Base-by-base conservation (phyloP, 805 yeast genomes). In the Jamesozyma gamospora region DNA sequence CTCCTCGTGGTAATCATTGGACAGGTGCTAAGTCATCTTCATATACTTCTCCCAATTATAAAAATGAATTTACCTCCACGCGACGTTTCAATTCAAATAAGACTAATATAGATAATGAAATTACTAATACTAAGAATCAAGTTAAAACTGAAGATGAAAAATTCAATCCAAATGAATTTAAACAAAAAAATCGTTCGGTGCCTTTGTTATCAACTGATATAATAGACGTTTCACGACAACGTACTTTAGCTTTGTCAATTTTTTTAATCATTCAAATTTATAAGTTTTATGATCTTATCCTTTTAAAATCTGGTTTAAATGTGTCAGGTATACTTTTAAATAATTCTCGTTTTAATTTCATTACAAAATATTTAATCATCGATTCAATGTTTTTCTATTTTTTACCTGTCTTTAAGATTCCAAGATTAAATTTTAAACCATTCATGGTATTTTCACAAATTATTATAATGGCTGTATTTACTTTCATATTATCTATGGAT, bases 221-320 rank as follows among this genome's bases (percentile, higher is more conserved):
- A 2, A 55, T 88, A 19, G 95, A 86, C 46, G 73, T 74, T 5
- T 84, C 84, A 2, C 75, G 83, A 12, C 98, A 90, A 58, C 66
- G 95, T 44, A 59, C 77, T 28, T 70, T 84, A 40, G 70, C 77
- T 3, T 57, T 79, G n/a, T 72, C 84, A 1, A 44, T 83, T 10
- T 84, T 86, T 54, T 65, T 73, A 2, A 66, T 82, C 27, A 68
- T 90, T n/a, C 96, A 88, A 59, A 74, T 84, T n/a, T 82, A 82
- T 74, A 90, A 92, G 55, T 41, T 84, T 1, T 83, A 82, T 49
- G 94, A 85, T 55, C 60, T 83, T 32, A 62, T 79, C 27, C 56
- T 76, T 17, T 61, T 83, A 41, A 77, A 78, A 49, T 67, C 73
- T 19, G 71, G 67, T 14, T 41, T 47, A 28, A 59, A 56, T 13